phyloP scores from a whole-genome alignment of 129 eudicot genomes.

The Saussurea involucrata region DNA sequence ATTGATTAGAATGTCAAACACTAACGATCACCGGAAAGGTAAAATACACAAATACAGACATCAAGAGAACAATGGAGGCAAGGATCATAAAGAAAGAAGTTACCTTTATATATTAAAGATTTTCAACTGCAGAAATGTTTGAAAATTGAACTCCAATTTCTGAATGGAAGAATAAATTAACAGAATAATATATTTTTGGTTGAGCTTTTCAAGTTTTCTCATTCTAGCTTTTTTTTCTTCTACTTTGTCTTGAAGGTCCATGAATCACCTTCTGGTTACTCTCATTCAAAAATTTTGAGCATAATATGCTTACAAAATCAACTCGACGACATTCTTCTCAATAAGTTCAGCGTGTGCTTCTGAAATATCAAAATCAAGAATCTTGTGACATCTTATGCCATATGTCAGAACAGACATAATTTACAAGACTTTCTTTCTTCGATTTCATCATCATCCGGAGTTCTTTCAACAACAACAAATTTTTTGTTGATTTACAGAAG shows the following conservation, averaged over 20 bases:
- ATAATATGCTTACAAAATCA: neutral
- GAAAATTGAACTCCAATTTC: neutral
- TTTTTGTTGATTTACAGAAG: too few species aligned
- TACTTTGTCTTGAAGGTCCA: neutral
- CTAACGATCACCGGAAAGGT: neutral
- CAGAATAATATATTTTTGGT: neutral
- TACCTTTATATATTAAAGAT: neutral
- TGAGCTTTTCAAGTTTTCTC: neutral
- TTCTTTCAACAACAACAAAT: too few species aligned
- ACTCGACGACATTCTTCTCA: neutral
- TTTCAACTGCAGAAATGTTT: neutral
- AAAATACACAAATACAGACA: neutral
- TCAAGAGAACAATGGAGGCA: neutral
- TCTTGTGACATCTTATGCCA: neutral
- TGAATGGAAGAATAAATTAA: neutral
- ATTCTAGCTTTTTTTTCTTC: neutral
- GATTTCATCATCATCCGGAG: neutral
- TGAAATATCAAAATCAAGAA: neutral
- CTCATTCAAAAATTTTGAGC: neutral
- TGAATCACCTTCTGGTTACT: neutral
- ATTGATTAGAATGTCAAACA: neutral
- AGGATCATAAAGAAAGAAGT: neutral
- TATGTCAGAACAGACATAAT: too few species aligned
- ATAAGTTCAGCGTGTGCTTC: neutral
- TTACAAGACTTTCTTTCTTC: neutral